Percentiles rank a stretch among this genome's conserved stretches.
These are phyloP conservation scores for Diaporthe citrichinensis DNA, from an alignment of 2,329 filamentous ascomycete genomes.

Conservation along the genomic window DNA sequence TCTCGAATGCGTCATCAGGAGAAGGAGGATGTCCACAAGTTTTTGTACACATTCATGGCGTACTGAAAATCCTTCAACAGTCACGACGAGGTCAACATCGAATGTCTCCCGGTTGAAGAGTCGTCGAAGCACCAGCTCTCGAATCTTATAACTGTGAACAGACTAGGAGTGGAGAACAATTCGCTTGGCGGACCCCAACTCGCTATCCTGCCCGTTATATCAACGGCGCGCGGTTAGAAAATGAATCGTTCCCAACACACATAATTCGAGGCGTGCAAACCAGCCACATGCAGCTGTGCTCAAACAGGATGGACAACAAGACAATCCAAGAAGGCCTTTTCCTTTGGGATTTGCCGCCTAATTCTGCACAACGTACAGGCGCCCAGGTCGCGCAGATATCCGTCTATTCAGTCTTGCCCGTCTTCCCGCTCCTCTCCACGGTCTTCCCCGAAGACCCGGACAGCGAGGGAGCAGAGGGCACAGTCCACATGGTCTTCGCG, in stretches of 20 bases:
- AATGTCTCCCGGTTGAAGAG: neutral
- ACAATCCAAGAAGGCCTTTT: neutral
- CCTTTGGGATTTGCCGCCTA: neutral
- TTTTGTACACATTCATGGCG: neutral
- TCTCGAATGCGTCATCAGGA: neutral
- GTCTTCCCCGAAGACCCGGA: neutral
- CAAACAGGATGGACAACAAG: too few relatives aligned
- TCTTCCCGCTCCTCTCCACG: neutral
- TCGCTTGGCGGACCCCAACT: too few relatives aligned
- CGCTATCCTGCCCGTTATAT: neutral
- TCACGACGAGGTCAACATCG: neutral
- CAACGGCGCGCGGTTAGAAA: neutral
- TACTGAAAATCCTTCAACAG: neutral
- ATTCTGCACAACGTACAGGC: neutral
- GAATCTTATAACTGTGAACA: neutral
- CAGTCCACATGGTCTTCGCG: constrained; percentile 19
- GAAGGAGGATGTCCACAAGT: too few relatives aligned
- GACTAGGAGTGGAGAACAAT: neutral
- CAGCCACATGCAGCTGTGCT: neutral
- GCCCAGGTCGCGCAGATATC: neutral
- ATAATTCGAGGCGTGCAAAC: neutral
- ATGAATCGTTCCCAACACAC: neutral
- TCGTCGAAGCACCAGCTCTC: neutral
- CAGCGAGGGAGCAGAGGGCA: neutral
- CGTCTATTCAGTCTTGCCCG: constrained; percentile 12